Conservation (phyloP, 2,329 filamentous ascomycete species). For the Ceratocystiopsis minuta region DNA sequence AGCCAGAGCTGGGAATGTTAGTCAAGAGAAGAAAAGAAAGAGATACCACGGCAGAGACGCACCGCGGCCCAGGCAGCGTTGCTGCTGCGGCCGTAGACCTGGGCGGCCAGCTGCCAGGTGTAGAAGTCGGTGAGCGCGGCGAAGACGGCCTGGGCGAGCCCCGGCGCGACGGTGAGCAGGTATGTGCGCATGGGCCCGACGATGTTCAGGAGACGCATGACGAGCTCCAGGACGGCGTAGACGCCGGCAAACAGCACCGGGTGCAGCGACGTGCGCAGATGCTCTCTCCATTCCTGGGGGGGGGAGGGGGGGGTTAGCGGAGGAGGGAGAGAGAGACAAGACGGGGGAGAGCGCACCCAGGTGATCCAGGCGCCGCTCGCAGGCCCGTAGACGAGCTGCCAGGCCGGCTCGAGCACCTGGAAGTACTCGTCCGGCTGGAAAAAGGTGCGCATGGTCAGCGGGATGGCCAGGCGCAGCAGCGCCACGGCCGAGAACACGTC, state of each 20-base stretch:
- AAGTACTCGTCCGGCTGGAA: slow-evolving; percentile 99
- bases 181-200: slow-evolving; percentile 40
- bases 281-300: slow-evolving; percentile 85
- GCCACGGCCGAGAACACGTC: slow-evolving; percentile 29
- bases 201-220: slow-evolving; percentile 36
- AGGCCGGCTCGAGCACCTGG: slow-evolving; percentile 87
- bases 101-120: slow-evolving; percentile 65
- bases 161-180: slow-evolving; percentile 55
- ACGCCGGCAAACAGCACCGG: slow-evolving; percentile 67
- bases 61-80: slow-evolving; percentile 53
- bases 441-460: slow-evolving; percentile 65
- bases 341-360: slow-evolving; percentile 46
- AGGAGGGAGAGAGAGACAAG: not conserved
- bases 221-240: slow-evolving; percentile 44
- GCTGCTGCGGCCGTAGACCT: slow-evolving; percentile 49
- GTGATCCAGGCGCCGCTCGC: slow-evolving; percentile 78
- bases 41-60: slow-evolving; percentile 18
- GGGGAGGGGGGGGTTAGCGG: too few relatives aligned
- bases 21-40: not conserved
- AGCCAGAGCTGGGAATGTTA: slow-evolving; percentile 49
- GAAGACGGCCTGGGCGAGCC: slow-evolving; percentile 56
- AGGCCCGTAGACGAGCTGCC: slow-evolving; percentile 67
- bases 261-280: slow-evolving; percentile 77
- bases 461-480: slow-evolving; percentile 61
- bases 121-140: slow-evolving; percentile 70